Evolutionary conservation across 1,284 basidiomycete species (phyloP), one percentile per base, ranked within the genome.

Genomic region (Fistulina hepatica): DNA sequence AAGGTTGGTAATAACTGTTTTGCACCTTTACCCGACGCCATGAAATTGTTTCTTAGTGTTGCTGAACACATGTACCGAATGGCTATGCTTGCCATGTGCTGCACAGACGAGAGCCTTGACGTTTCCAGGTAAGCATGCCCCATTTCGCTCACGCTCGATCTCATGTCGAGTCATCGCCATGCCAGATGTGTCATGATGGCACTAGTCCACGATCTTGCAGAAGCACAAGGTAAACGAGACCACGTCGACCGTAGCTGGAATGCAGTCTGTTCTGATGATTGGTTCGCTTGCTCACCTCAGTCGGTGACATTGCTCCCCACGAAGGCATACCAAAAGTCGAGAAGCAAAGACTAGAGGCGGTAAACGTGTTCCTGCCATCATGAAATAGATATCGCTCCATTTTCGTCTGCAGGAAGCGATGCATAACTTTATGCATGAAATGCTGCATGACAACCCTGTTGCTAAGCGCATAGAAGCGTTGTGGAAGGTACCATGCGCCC

Each of bases 31-130:
- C 2, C 3, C 21, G 23, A 25, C 5, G 27, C 16, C 3, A 23
- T 36, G 24, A 20, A 15, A 30, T 34, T 16, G 17, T n/a, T 21
- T 40, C n/a, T 19, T 38, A 93, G 89, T 48, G 94, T 97, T 45
- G 81, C 90, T 3, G 93, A 97, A 56, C 93, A 97, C 55, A 97
- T 95, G 93, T 94, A 95, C 57, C 72, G 94, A 39, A 97, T 97
- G 94, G 83, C 89, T 2, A 60, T 97, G 16, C 70, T 97, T 32
- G 82, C 90, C 1, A 81, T 97, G 74, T 82, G 91, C 46, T 73
- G 71, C 2, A 75, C 76, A 2, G 85, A 85, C 46, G 37, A 65
- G 3, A 67, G 60, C 1, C 69, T 94, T 6, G 86, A 95, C 54
- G 68, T 91, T 6, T 61, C 79, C 26, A 90, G 83, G 82, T 83